A percentile compares a stretch with the other conserved stretches of the same genome.
Evolutionary conservation across 148 eudicot genomes (phyloP).

Genomic region (Rhododendron williamsianum): DNA sequence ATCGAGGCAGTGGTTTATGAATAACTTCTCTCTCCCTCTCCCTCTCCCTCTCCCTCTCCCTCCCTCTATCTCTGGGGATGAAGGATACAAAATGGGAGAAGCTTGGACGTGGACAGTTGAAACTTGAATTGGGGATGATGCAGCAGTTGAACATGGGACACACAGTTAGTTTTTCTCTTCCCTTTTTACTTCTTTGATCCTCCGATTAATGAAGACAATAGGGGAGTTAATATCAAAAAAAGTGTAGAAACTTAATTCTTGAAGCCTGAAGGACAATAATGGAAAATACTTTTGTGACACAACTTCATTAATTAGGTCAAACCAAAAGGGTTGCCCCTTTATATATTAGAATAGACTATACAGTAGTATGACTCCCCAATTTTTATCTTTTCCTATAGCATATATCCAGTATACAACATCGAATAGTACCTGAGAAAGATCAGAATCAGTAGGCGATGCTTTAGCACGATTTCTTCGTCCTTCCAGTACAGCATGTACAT

Average conservation of each 20-base stretch:
- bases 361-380: neutral
- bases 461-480: slow-evolving; percentile 84
- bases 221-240: neutral
- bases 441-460: slow-evolving; percentile 66
- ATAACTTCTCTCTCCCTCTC: neutral
- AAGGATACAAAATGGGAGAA: no score
- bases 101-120: no score
- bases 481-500: slow-evolving; percentile 93
- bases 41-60: no score
- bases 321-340: neutral
- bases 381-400: neutral
- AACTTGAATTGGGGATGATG: no score
- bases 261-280: no score
- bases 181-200: neutral
- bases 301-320: neutral
- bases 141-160: no score
- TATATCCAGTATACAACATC: neutral
- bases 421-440: slow-evolving; percentile 60
- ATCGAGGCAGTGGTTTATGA: no score
- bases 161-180: neutral
- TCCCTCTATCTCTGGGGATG: no score
- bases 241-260: neutral
- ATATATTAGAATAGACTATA: neutral
- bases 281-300: neutral
- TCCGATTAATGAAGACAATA: neutral